Evolutionary conservation across 2,329 filamentous ascomycete species (phyloP).

Genomic region (Rhytidhysteron rufulum): DNA sequence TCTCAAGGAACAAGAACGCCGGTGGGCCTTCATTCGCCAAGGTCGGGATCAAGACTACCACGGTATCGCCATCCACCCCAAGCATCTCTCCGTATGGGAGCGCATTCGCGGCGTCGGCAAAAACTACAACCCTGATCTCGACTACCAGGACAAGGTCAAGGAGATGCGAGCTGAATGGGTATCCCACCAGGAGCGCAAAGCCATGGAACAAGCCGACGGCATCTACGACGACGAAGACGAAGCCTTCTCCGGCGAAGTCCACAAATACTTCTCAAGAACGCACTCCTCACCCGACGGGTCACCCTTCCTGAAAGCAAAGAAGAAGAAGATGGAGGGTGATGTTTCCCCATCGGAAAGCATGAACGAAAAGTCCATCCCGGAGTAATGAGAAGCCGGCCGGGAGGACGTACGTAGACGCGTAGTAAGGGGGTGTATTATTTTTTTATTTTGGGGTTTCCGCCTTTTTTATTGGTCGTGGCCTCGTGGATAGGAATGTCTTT

Average conservation of each 20-base stretch:
- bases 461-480: too few relatives aligned
- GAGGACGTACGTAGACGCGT: conserved; percentile 7
- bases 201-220: conserved; percentile 45
- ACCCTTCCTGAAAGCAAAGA: conserved; percentile 9
- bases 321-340: conserved; percentile 12
- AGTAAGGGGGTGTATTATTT: conserved; percentile 7
- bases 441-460: neutral
- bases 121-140: conserved; percentile 75
- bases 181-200: conserved; percentile 53
- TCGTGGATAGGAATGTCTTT: too few relatives aligned
- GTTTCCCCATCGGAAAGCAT: conserved; percentile 4
- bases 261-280: conserved; percentile 27
- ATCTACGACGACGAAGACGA: conserved; percentile 29
- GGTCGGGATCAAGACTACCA: conserved; percentile 82
- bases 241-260: conserved; percentile 21
- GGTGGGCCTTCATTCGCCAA: conserved; percentile 81
- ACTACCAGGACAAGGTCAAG: conserved; percentile 78
- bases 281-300: conserved; percentile 6
- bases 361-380: conserved; percentile 6
- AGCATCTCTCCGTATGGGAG: conserved; percentile 87
- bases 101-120: conserved; percentile 73
- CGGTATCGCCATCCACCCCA: conserved; percentile 85
- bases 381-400: conserved; percentile 2
- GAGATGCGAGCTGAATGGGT: conserved; percentile 65
- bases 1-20: conserved; percentile 93